Evolutionary conservation across 2,329 filamentous ascomycete species (phyloP).

Genomic region (Penicillium italicum): DNA sequence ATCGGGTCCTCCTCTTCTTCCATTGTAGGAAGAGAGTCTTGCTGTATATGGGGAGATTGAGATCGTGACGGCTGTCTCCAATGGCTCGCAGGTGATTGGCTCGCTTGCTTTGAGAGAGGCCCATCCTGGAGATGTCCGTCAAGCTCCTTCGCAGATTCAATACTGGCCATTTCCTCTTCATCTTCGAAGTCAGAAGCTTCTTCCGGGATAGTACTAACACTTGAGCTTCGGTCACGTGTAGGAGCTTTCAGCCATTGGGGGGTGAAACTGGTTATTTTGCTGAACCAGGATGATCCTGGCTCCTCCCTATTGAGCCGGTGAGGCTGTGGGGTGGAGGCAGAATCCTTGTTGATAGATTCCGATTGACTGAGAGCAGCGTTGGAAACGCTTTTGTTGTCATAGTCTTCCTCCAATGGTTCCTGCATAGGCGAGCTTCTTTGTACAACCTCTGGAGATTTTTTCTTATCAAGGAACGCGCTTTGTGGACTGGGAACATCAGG

Average conservation of each 20-base stretch:
- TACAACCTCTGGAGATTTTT: background rate
- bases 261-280: conserved; percentile 33
- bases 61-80: conserved; percentile 11
- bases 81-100: conserved; percentile 11
- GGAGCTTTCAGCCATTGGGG: conserved; percentile 37
- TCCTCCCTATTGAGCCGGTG: conserved; percentile 14
- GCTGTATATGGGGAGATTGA: conserved; percentile 4
- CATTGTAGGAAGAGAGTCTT: conserved; percentile 1
- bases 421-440: conserved; percentile 1
- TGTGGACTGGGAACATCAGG: conserved; percentile 10
- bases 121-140: conserved; percentile 15
- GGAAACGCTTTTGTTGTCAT: conserved; percentile 10
- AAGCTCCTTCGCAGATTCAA: conserved; percentile 15
- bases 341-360: conserved; percentile 12
- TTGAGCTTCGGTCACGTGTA: conserved; percentile 16
- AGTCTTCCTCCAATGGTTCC: conserved; percentile 4
- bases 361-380: conserved; percentile 16
- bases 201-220: conserved; percentile 8
- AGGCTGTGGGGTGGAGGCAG: conserved; percentile 24
- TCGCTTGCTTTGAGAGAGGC: conserved; percentile 11
- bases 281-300: conserved; percentile 39
- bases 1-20: conserved; percentile 12
- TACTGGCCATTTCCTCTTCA: conserved; percentile 16
- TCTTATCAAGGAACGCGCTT: background rate
- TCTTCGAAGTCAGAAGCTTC: conserved; percentile 12